Conservation (phyloP, 352 stramenopile species). For the Globisporangium orthogonon region DNA sequence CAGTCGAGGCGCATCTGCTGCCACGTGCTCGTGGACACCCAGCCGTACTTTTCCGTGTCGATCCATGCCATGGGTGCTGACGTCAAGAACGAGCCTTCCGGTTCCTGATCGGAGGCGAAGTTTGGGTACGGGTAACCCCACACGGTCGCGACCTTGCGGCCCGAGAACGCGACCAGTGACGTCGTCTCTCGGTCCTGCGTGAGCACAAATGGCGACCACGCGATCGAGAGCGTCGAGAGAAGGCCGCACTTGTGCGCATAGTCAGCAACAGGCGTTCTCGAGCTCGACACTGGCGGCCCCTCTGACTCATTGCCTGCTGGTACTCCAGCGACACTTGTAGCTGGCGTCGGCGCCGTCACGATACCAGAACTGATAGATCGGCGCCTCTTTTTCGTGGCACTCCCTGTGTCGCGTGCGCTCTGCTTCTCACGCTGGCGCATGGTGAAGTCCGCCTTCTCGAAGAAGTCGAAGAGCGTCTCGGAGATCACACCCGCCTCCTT, state of each 20-base stretch:
- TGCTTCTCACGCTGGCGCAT: constrained; percentile 10
- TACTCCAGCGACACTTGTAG: too few relatives aligned
- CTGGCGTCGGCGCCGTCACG: neutral
- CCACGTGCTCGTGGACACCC: constrained; percentile 63
- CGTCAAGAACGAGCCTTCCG: constrained; percentile 19
- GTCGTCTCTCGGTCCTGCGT: constrained; percentile 33
- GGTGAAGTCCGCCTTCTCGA: constrained; percentile 35
- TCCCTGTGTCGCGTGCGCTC: neutral
- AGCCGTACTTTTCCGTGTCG: constrained; percentile 68
- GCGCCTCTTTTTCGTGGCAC: constrained; percentile 16
- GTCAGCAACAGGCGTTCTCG: constrained; percentile 37
- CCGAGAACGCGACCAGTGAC: constrained; percentile 63
- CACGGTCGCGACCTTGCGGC: constrained; percentile 55
- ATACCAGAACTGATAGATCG: neutral
- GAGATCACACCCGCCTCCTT: constrained; percentile 65
- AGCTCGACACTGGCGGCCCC: neutral
- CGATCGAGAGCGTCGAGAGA: constrained; percentile 53
- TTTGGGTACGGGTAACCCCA: constrained; percentile 56
- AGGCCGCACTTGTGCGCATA: constrained; percentile 56
- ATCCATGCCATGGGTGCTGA: constrained; percentile 29
- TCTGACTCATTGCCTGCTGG: neutral
- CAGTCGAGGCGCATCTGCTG: constrained; percentile 45
- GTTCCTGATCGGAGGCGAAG: constrained; percentile 18
- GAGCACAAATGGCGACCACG: constrained; percentile 65
- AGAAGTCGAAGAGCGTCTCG: constrained; percentile 57